phyloP scores from a whole-genome alignment of 192 early-diverging fungal genomes.

The Rhizophagus prolifer region DNA sequence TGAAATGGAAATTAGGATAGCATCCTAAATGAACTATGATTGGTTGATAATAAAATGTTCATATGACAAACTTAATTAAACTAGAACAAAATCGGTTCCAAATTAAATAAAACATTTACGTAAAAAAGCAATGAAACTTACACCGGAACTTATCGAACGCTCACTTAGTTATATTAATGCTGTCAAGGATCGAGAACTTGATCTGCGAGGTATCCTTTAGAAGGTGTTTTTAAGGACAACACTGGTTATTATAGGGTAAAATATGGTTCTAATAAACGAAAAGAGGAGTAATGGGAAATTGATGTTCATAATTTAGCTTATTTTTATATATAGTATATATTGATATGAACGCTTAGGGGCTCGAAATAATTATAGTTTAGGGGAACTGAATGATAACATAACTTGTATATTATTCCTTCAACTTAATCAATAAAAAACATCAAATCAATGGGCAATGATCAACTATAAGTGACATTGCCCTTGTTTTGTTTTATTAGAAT shows the following conservation, averaged over 20 bases:
- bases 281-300: neutral
- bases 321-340: neutral
- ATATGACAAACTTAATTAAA: neutral
- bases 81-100: neutral
- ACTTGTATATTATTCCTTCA: neutral
- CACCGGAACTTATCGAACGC: conserved; percentile 67
- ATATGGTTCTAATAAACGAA: neutral
- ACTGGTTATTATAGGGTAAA: neutral
- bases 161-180: conserved; percentile 79
- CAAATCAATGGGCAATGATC: conserved; percentile 4
- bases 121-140: conserved; percentile 62
- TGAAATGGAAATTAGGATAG: too few relatives aligned
- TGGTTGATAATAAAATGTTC: neutral
- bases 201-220: conserved; percentile 71
- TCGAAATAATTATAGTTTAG: neutral
- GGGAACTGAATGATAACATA: neutral
- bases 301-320: neutral
- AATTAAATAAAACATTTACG: too few relatives aligned
- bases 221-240: neutral
- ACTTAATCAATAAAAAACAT: neutral
- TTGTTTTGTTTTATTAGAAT: neutral
- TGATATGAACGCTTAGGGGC: too few relatives aligned
- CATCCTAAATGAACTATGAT: neutral
- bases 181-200: conserved; percentile 86
- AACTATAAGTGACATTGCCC: conserved; percentile 13